These are phyloP conservation scores for Hymenoscyphus albidus DNA, from an alignment of 2,329 filamentous ascomycete species.

Conservation along the genomic window DNA sequence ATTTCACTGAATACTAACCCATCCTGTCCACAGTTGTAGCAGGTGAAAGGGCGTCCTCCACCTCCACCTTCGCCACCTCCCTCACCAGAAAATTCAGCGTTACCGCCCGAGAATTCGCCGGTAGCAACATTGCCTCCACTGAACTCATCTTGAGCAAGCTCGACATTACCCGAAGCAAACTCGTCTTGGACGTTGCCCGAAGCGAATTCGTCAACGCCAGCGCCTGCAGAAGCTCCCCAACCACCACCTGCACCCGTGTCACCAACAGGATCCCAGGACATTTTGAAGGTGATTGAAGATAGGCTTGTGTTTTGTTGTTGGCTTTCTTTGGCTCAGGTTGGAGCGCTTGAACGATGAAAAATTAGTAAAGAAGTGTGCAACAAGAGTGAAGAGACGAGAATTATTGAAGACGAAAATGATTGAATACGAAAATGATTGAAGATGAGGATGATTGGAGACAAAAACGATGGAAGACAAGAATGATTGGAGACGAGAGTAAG, in stretches of 20 bases:
- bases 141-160: constrained; percentile 4
- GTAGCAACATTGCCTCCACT: not conserved
- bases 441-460: not conserved
- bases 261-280: constrained; percentile 30
- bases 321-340: not conserved
- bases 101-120: constrained; percentile 6
- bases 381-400: not conserved
- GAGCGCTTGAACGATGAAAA: not conserved
- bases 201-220: constrained; percentile 9
- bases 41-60: constrained; percentile 15
- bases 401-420: not conserved
- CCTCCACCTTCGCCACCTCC: constrained; percentile 15
- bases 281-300: not conserved
- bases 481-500: not conserved
- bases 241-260: constrained; percentile 5
- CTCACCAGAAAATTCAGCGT: constrained; percentile 11
- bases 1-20: constrained; percentile 46
- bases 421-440: too few species aligned
- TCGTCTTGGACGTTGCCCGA: constrained; percentile 8
- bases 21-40: constrained; percentile 57
- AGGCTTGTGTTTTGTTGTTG: not conserved
- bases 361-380: constrained; percentile 1
- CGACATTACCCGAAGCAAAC: constrained; percentile 13
- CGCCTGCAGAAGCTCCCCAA: not conserved
- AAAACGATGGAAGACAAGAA: not conserved